Conservation (phyloP, 192 early-diverging fungal genomes). For the Backusella liffmaniae region DNA sequence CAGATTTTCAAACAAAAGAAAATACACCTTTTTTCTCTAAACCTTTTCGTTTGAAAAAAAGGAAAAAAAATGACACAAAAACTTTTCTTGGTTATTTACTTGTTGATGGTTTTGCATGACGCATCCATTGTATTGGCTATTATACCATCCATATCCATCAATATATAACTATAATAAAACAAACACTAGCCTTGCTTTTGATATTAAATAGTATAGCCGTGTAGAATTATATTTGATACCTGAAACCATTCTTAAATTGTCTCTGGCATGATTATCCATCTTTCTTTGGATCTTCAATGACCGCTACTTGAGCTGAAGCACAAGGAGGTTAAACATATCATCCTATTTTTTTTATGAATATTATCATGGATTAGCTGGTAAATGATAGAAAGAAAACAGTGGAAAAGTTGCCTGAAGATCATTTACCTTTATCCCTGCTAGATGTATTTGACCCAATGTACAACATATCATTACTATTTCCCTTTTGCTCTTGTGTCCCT, state of each 20-base stretch:
- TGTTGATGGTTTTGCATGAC: not conserved
- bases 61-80: not conserved
- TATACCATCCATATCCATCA: not conserved
- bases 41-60: not conserved
- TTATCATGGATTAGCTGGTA: not conserved
- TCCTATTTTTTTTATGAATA: not conserved
- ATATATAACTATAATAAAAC: not conserved
- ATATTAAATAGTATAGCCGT: not conserved
- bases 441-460: not conserved
- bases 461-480: not conserved
- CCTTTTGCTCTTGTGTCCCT: not conserved
- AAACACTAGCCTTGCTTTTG: not conserved
- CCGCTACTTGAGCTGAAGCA: not conserved
- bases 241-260: constrained; percentile 2
- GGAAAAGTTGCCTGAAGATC: not conserved
- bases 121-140: not conserved
- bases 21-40: not conserved
- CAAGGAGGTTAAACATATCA: not conserved
- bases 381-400: not conserved
- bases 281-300: not conserved
- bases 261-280: not conserved
- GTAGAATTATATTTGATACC: not conserved
- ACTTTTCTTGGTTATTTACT: not conserved
- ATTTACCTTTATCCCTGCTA: not conserved
- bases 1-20: not conserved